These are phyloP conservation scores for Apiospora phragmitis DNA, from an alignment of 2,329 filamentous ascomycete genomes.

Conservation along the genomic window DNA sequence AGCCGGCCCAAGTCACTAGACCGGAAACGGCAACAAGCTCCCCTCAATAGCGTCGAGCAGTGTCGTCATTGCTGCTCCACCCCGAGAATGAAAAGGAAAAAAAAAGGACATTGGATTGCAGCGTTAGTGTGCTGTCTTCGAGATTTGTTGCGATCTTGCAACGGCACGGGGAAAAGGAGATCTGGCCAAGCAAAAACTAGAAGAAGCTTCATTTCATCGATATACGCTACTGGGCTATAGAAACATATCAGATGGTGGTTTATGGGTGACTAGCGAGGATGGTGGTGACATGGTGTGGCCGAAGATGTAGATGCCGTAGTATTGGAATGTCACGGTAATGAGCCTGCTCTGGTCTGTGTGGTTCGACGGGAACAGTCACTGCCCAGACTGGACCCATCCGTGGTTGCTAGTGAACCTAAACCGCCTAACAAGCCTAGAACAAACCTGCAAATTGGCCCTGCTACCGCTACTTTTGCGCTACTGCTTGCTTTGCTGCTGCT, in stretches of 20 bases:
- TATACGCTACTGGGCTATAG: background rate
- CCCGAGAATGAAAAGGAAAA: background rate
- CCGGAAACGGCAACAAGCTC: background rate
- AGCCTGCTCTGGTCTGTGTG: background rate
- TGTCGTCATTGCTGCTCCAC: slow-evolving; percentile 2
- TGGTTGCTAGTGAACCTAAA: background rate
- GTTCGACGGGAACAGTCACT: background rate
- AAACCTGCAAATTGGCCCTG: background rate
- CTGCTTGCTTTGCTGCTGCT: background rate
- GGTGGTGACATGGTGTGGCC: background rate
- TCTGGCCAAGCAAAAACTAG: background rate
- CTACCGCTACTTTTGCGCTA: background rate
- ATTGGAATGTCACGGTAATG: background rate
- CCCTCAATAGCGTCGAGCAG: background rate
- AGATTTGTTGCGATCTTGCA: background rate
- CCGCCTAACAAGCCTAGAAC: background rate
- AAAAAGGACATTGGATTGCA: background rate
- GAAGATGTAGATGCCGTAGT: background rate
- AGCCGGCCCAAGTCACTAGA: background rate
- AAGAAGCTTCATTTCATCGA: background rate
- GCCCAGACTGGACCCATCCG: background rate
- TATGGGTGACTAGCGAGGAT: background rate
- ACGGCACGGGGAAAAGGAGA: background rate
- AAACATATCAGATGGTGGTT: background rate
- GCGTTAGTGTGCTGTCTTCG: background rate